Evolutionary conservation across 2,329 filamentous ascomycete species (phyloP), one percentile per base, ranked within the genome.

Genomic region (Phaeosphaeria sp.): DNA sequence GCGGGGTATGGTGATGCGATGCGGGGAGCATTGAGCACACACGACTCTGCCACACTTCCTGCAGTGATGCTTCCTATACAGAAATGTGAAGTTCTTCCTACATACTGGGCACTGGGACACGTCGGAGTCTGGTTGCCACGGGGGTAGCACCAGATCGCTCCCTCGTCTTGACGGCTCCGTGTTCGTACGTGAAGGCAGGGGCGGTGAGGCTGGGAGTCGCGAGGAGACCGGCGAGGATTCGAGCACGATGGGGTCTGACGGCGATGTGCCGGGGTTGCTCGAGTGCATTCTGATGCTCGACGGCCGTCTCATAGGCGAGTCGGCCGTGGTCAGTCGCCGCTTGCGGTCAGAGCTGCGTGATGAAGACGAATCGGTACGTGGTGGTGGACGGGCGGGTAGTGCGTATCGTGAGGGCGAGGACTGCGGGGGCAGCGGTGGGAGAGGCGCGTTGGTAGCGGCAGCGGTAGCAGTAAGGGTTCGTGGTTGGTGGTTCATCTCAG

Each of bases 21-120:
- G 94, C 3, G 94, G 94, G 2, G 94, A 97, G 79, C 94, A 98
- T 20, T 87, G 84, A 56, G 89, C 88, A 77, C 94, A 98, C 22
- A 98, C 94, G 9, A 98, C 93, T 60, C 93, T 84, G 46, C 94
- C 94, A 74, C 94, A 98, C 85, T 97, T 97, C 85, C 93, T 87
- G 83, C 94, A 98, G 74, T 98, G 94, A 79, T 98, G 94, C 74
- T 96, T 96, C 62, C 94, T 85, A 72, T 92, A 89, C 80, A 92
- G 92, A 67, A 96, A 90, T 73, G 87, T 91, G 72, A 98, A 98
- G 48, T 88, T 86, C 0, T 85, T 86, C 52, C 83, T 81, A 73
- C 94, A 98, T 56, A 97, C 96, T 1, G 93, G 92, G 74, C 94
- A 98, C 60, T 88, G 84, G 1, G 88, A 87, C 11, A 91, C 92